phyloP scores from a whole-genome alignment of 208 protist genomes.

The Trypanosoma scelopori region DNA sequence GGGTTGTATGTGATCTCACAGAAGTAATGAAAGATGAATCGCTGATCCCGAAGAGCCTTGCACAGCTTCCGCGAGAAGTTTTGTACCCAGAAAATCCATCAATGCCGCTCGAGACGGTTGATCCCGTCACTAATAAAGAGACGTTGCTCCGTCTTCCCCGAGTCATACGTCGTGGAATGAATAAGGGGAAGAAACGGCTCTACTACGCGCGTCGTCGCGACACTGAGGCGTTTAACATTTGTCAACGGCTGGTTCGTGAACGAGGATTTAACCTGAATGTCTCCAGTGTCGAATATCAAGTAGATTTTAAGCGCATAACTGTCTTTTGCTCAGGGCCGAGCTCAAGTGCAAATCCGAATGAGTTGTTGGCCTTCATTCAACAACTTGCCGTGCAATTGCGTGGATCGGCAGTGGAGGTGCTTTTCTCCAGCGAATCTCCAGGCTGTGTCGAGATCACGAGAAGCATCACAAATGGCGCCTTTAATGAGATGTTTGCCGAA shows the following conservation, averaged over 20 bases:
- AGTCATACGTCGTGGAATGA: slow-evolving; percentile 64
- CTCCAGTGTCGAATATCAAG: slow-evolving; percentile 67
- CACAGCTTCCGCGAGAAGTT: slow-evolving; percentile 13
- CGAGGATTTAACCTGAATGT: slow-evolving; percentile 33
- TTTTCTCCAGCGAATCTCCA: slow-evolving; percentile 39
- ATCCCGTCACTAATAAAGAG: slow-evolving; percentile 22
- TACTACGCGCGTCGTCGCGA: slow-evolving; percentile 71
- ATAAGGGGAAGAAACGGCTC: slow-evolving; percentile 75
- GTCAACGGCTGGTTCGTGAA: slow-evolving; percentile 43
- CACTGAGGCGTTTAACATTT: slow-evolving; percentile 48
- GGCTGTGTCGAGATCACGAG: slow-evolving; percentile 56
- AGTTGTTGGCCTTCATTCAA: slow-evolving; percentile 35
- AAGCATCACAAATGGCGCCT: slow-evolving; percentile 20
- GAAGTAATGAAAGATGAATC: slow-evolving; percentile 25
- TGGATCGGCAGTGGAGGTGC: slow-evolving; percentile 55
- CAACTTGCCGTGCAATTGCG: slow-evolving; percentile 35
- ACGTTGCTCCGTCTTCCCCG: slow-evolving; percentile 54
- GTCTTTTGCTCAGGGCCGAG: slow-evolving; percentile 38
- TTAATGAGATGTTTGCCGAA: slow-evolving; percentile 20
- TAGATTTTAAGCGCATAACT: slow-evolving; percentile 63
- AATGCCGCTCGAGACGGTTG: slow-evolving; percentile 19
- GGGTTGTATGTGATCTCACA: slow-evolving; percentile 53
- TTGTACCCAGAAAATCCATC: slow-evolving; percentile 28
- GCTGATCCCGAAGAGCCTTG: background rate
- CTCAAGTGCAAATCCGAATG: slow-evolving; percentile 27